Evolutionary conservation across 2,329 filamentous ascomycete species (phyloP).

Genomic region (Penicillium fuscoglaucum): DNA sequence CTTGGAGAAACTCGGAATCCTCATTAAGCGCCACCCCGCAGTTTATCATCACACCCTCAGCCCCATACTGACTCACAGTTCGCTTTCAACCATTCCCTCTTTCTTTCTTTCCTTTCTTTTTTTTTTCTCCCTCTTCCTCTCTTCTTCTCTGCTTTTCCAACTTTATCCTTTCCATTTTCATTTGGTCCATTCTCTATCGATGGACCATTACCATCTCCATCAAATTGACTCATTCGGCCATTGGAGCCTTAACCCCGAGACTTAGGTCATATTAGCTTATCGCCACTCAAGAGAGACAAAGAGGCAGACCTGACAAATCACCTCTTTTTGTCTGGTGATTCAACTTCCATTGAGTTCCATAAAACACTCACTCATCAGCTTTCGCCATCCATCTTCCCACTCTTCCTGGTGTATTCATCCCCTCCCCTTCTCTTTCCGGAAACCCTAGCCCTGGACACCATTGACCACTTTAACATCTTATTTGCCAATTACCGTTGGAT

Average conservation of each 20-base stretch:
- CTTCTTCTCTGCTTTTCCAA: not conserved
- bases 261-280: constrained; percentile 16
- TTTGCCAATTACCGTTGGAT: constrained; percentile 1
- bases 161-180: not conserved
- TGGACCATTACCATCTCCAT: not conserved
- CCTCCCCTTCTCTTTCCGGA: not conserved
- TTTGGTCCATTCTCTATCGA: not conserved
- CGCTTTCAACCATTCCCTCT: constrained; percentile 1
- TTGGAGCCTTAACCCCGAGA: constrained; percentile 21
- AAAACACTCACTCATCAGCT: constrained; percentile 9
- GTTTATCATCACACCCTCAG: constrained; percentile 16
- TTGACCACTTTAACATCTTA: not conserved
- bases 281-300: constrained; percentile 18
- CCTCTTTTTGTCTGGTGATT: constrained; percentile 14
- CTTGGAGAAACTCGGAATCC: constrained; percentile 10
- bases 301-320: constrained; percentile 24
- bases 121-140: not conserved
- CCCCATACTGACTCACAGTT: constrained; percentile 19
- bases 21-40: constrained; percentile 19
- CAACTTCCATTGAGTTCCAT: constrained; percentile 27
- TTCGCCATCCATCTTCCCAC: constrained; percentile 5
- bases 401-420: constrained; percentile 3
- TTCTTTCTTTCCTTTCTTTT: not conserved
- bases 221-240: constrained; percentile 21
- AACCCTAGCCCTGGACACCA: not conserved